Base-by-base conservation (phyloP, 768 basidiomycete species). In the Tephrocybe rancida region DNA sequence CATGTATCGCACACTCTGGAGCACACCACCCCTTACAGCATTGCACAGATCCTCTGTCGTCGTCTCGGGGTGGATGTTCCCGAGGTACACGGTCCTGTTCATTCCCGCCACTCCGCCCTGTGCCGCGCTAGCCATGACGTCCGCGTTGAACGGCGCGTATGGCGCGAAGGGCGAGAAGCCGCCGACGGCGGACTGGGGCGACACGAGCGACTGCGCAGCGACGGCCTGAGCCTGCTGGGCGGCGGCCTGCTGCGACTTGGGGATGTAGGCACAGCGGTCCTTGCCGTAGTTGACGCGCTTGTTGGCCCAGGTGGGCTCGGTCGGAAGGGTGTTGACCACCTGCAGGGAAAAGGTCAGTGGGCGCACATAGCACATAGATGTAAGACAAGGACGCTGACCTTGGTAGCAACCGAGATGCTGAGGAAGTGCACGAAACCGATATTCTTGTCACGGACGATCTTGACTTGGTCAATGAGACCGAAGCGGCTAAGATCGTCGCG, bases 361-460 rank as follows among this genome's bases (percentile, higher is more conserved):
- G 42, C 46, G 53, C 37, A 18, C 22, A 9, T 18, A 51, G 14
- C 26, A 52, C 50, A 58, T 1, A 25, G 0, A 24, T 25, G 22
- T 46, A n/a, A n/a, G n/a, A n/a, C n/a, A n/a, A 57, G 24, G 54
- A 71, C 80, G 8, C 30, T 13, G 49, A 93, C 93, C 90, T 98
- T 98, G 60, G 90, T 95, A 14, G 97, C 97, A 37, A 92, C 85
- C 19, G 90, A 82, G 68, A 99, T 97, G 69, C 90, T 93, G 65
- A 99, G 76, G 78, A 98, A 98, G 72, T 99, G 97, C 18, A 99
- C 95, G 68, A 99, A 99, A 2, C 95, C 97, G 53, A 98, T 98
- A 65, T 97, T 97, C 82, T 98, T 98, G 77, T 99, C 97, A 56
- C 96, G 76, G 47, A 98, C 97, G 66, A 99, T 98, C 83, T 99